Evolutionary conservation across 108 stramenopile genomes (phyloP).

Genomic region (Parietichytrium sp.): DNA sequence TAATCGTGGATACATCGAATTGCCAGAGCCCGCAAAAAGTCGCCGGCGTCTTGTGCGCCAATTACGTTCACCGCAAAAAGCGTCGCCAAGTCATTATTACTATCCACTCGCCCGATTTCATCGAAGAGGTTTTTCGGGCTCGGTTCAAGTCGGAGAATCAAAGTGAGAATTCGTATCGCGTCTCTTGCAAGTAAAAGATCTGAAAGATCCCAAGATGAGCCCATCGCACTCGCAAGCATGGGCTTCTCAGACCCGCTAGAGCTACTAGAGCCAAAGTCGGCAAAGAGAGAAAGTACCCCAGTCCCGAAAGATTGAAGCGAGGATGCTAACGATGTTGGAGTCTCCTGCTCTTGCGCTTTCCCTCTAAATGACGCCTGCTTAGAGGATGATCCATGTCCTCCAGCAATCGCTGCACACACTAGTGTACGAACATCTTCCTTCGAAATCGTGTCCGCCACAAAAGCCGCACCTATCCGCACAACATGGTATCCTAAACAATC

Average conservation of each 20-base stretch:
- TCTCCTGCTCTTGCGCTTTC: no score
- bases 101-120: not conserved
- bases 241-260: not conserved
- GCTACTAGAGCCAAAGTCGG: no score
- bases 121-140: not conserved
- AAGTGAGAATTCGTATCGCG: conserved; percentile 18
- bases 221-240: not conserved
- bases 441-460: not conserved
- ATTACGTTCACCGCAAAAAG: not conserved
- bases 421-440: not conserved
- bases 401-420: not conserved
- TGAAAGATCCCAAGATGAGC: not conserved
- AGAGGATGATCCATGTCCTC: not conserved
- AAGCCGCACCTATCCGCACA: not conserved
- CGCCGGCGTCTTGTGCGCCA: not conserved
- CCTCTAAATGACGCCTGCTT: no score
- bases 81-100: not conserved
- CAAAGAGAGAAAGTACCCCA: no score
- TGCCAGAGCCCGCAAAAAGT: conserved; percentile 2
- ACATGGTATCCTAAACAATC: not conserved
- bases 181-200: conserved; percentile 4
- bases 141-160: not conserved
- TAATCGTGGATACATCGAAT: not conserved
- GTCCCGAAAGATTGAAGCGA: no score
- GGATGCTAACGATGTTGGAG: no score